Evolutionary conservation across 2,329 filamentous ascomycete genomes (phyloP), one percentile per base, ranked within the genome.

Genomic region (Paradendryphiella salina): DNA sequence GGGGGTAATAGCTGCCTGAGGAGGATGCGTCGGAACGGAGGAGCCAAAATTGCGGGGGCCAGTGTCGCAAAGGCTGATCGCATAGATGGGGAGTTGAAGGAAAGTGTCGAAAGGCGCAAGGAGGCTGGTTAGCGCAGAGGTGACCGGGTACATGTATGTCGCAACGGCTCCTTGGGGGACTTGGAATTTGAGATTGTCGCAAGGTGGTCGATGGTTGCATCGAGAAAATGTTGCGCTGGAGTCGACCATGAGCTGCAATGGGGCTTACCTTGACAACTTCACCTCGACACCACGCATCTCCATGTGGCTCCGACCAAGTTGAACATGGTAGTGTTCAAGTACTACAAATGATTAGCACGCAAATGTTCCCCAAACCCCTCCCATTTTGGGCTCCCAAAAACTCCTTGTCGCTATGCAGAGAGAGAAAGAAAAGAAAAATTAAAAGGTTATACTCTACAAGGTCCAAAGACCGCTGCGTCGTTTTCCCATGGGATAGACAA

Each of bases 401-500:
- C 59, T 42, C 59, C 52, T 10, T 56, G 17, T 54, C 56, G 59
- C 57, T 61, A 61, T 60, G 54, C 57, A 54, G 50, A 28, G 33
- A 21, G 28, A 21, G 48, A 50, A 55, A 53, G 26, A 43, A 14
- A 43, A 39, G 43, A 48, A 34, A 52, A 34, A 18, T 36, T 28
- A 32, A 38, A 43, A 50, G 46, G 52, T 28, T 3, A 65, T 64
- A 65, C 63, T 63, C 45, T 60, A 69, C 4, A 69, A 42, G n/a
- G 65, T 69, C 65, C 65, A 69, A 5, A 71, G 52, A 33, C 69
- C 69, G 35, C 72, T 76, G 43, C 77, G 69, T 63, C 70, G 74
- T 66, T 79, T 80, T 36, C 78, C 77, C 46, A 78, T 64, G 0
- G 78, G 78, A 66, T 80, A 80, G 8, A 80, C 73, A 4, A 79